Base-by-base conservation (phyloP, 352 stramenopile genomes). In the Pythium brachiatum region DNA sequence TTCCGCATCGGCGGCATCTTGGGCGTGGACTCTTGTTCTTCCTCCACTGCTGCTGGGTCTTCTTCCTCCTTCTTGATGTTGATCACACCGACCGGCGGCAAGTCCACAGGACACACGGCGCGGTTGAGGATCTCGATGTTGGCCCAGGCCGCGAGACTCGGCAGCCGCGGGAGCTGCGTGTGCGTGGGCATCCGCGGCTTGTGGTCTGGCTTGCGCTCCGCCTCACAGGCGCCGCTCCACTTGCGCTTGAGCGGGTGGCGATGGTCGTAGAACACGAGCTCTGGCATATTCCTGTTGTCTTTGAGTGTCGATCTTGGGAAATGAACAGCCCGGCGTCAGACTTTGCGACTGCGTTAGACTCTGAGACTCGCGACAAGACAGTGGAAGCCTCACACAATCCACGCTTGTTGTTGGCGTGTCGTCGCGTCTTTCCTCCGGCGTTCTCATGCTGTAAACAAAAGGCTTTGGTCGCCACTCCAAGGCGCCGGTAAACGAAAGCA, bases 241-340 rank as follows among this genome's bases (percentile, higher is more conserved):
- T 57, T 55, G 39, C 60, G 60, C 52, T 66, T 66, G 43, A 66
- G 60, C 44, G 60, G 60, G 16, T 57, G 60, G 21, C 52, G 51
- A 18, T 61, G 39, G 60, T 66, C 60, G 52, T 61, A 61, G 43
- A 66, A 66, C 51, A 66, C 60, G 23, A 66, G 52, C 43, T 66
- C 60, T 4, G 60, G 15, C 60, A 66, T 66, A 8, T 21, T 52
- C n/a, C n/a, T n/a, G n/a, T 20, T 7, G 26, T 21, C 25, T 52
- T 18, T 43, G 25, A 39, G 38, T 41, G 13, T 57, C 41, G 43
- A 53, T 36, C 41, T 60, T 23, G 21, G 15, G 32, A 59, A 59
- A 59, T 59, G 53, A 44, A 15, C n/a, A n/a, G n/a, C n/a, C n/a
- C n/a, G n/a, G n/a, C n/a, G n/a, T n/a, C n/a, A n/a, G n/a, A n/a